Evolutionary conservation across 129 eudicot species (phyloP), one percentile per base, ranked within the genome.

Genomic region (Saposhnikovia divaricata): DNA sequence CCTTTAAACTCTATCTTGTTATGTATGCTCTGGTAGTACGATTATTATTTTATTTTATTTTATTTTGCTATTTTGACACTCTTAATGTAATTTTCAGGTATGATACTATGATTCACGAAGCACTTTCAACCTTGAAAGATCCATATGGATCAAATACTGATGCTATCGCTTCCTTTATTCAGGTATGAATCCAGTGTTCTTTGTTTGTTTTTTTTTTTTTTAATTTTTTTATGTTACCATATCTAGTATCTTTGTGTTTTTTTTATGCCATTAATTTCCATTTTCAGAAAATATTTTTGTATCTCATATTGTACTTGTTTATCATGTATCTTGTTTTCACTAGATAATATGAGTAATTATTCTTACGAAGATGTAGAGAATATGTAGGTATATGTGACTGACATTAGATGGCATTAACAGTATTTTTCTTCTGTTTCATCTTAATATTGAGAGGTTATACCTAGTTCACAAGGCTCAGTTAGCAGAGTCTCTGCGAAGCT

Each of bases 61-160:
- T 34, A 34, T 34, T 34, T 34, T 34, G 37, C 37, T 34, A 34
- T 34, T 65, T 38, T 69, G 43, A 25, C 65, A 79, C 70, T 55
- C 27, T 68, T 86, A 68, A 45, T 77, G 82, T 25, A 27, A 74
- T 59, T 78, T 82, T 39, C 80, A 93, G 98, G 93, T 93, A 89
- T 82, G 83, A 88, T 87, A 72, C 86, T 37, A 82, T 91, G 96
- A 90, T 93, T 69, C 86, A 80, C 82, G 92, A 93, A 80, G 98
- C 98, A 79, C 85, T 93, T 57, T 81, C 91, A 39, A 82, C 89
- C 79, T 77, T 90, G 59, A 87, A 87, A 65, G 90, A 91, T 75
- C 90, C 95, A 46, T 84, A 88, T 82, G 98, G 98, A 65, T 85
- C 92, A 66, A 93, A 86, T 76, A 87, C 88, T 61, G 79, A 79